Evolutionary conservation across 2,329 filamentous ascomycete species (phyloP), one percentile per base, ranked within the genome.

Genomic region (Exophiala viscosa): DNA sequence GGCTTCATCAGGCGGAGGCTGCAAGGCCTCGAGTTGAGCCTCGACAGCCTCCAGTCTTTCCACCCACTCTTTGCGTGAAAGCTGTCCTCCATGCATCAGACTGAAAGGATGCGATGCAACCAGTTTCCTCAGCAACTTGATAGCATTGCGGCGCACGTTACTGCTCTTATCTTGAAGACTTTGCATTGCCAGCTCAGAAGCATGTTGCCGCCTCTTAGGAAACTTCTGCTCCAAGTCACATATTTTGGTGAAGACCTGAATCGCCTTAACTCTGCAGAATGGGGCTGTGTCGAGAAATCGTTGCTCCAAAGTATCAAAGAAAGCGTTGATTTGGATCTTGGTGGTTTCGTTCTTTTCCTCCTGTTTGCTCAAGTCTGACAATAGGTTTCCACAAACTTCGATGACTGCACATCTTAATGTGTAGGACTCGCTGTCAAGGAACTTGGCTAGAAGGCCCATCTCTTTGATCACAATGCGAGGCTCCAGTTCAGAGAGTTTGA

Each of bases 81-180:
- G 81, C 63, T 93, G 85, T 0, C 90, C 90, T 17, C 90, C 91
- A 64, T 97, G 90, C 74, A 96, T 86, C 14, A 91, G 84, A 34
- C 87, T 90, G 64, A 96, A 99, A 1, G 93, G 93, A 68, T 99
- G 93, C 0, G 91, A 96, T 58, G 91, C 90, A 63, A 99, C 89
- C 5, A 99, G 76, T 39, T 87, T 87, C 5, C 86, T 88, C 1
- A 99, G 78, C 5, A 99, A 75, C 70, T 96, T 97, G 68, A 99
- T 93, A 2, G 93, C 91, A 67, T 97, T 97, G 53, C 91, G 83
- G 57, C 93, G 82, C 31, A 99, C 93, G 64, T 97, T 95, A 71
- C 93, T 99, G 73, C 92, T 97, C 77, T 95, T 97, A 73, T 99
- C 95, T 69, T 96, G 89, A 2, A 99, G 77, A 69, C 92, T 97